phyloP scores from a whole-genome alignment of 805 yeast genomes.

The Cyberlindnera amylophila region DNA sequence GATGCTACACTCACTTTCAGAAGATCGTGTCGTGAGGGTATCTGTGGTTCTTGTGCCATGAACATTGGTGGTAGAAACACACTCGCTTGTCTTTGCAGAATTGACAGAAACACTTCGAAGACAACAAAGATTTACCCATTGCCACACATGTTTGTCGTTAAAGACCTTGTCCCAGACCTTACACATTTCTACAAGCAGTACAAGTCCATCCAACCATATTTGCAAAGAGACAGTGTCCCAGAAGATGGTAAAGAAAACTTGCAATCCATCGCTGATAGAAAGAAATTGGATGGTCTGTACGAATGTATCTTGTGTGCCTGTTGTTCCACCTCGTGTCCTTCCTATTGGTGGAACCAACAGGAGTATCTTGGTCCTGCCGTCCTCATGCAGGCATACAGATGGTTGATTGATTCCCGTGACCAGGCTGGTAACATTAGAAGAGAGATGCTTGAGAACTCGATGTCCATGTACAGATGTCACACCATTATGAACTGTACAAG shows the following conservation, averaged over 20 bases:
- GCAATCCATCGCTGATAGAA: slow-evolving; percentile 89
- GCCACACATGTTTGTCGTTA: slow-evolving; percentile 97
- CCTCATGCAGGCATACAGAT: slow-evolving; percentile 97
- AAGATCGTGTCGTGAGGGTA: slow-evolving; percentile 99
- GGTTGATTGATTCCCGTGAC: slow-evolving; percentile 97
- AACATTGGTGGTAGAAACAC: slow-evolving; percentile 98
- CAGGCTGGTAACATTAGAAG: slow-evolving; percentile 79
- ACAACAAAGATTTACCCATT: slow-evolving; percentile 89
- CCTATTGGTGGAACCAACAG: slow-evolving; percentile 99
- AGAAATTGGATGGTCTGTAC: slow-evolving; percentile 92
- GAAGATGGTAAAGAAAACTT: slow-evolving; percentile 90
- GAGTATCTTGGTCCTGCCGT: slow-evolving; percentile 99
- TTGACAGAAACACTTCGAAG: slow-evolving; percentile 73
- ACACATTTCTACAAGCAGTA: slow-evolving; percentile 98
- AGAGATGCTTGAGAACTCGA: slow-evolving; percentile 89
- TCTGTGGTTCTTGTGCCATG: slow-evolving; percentile 99
- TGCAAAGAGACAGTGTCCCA: slow-evolving; percentile 76
- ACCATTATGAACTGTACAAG: slow-evolving; percentile 98
- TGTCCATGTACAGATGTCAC: slow-evolving; percentile 98
- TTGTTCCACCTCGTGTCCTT: slow-evolving; percentile 98
- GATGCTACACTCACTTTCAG: slow-evolving; percentile 94
- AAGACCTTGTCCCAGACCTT: slow-evolving; percentile 96
- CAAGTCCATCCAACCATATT: slow-evolving; percentile 94
- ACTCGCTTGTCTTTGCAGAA: slow-evolving; percentile 92
- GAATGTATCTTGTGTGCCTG: slow-evolving; percentile 98